Conservation (phyloP, 225 moss, liverwort and hornwort genomes). For the Asterella californica region DNA sequence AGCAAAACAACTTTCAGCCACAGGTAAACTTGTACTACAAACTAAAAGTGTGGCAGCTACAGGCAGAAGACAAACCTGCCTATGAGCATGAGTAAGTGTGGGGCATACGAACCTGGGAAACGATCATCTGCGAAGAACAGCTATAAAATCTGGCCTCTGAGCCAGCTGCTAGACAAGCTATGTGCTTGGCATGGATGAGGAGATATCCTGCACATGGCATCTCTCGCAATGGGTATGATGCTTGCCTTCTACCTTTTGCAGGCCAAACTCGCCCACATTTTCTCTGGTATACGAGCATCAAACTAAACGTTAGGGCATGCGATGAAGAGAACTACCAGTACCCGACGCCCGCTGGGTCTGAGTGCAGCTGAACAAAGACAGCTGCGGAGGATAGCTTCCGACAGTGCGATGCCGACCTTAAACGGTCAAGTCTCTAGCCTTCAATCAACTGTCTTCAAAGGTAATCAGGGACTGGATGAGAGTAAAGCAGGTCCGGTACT, state of each 20-base stretch:
- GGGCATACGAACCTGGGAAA: no score
- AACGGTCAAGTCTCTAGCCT: not conserved
- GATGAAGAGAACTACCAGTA: not conserved
- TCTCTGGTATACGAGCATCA: not conserved
- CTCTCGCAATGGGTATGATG: not conserved
- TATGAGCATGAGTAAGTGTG: not conserved
- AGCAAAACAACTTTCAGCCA: not conserved
- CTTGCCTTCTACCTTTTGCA: not conserved
- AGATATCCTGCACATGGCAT: not conserved
- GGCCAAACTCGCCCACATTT: no score
- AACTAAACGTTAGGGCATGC: not conserved
- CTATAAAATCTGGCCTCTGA: not conserved
- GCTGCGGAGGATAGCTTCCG: not conserved
- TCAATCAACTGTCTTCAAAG: not conserved
- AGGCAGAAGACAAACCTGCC: not conserved
- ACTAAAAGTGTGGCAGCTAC: not conserved
- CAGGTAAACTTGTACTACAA: constrained; percentile 11
- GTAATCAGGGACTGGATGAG: constrained; percentile 34
- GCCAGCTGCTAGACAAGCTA: not conserved
- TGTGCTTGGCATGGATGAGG: not conserved
- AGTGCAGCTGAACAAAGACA: not conserved
- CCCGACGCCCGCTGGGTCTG: no score
- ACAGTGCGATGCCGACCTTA: not conserved
- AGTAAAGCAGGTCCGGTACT: constrained; percentile 28
- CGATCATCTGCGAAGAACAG: no score